Base-by-base conservation (phyloP, 108 stramenopile species). In the Mayamaea pseudoterrestris region DNA sequence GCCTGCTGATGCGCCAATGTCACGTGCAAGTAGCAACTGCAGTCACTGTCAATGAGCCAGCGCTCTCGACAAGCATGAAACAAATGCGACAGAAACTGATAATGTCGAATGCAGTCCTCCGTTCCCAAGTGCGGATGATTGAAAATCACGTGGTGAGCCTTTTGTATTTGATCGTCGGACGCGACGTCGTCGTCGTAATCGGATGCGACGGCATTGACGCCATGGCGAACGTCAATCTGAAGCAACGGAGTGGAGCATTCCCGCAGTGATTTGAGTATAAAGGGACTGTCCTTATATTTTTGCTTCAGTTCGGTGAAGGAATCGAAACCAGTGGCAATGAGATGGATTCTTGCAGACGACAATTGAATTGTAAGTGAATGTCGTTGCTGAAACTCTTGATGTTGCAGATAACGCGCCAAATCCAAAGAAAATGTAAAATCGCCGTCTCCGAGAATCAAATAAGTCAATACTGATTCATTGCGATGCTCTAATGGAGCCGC, bases 71-170 rank as follows among this genome's bases (percentile, higher is more conserved):
- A 68, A 2, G 79, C 60, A 63, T 84, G 63, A 39, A 91, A 83
- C 28, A 91, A 66, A 61, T 91, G 90, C 22, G 47, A 50, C 7
- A 91, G 60, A 60, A 91, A 91, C 16, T 76, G 55, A 11, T 42
- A 53, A 71, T 91, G 90, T 3, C 66, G 65, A 28, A 47, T 36
- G 23, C 77, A 74, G 54, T 81, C 69, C 66, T 91, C 90, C n/a
- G 50, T 73, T 1, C 82, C 90, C 50, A 91, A 53, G 41, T 91
- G 90, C 3, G 90, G 90, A 63, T 91, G 90, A 50, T 91, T 69
- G 60, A 91, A 91, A 14, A 91, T 66, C 23, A 91, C 77, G 49
- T 62, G 69, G 41, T 77, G 63, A 20, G 36, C 35, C 24, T 39
- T 27, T 53, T 41, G n/a, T n/a, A n/a, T n/a, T n/a, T n/a, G n/a